Conservation (phyloP, 768 basidiomycete species). For the Trametopsis cervina region DNA sequence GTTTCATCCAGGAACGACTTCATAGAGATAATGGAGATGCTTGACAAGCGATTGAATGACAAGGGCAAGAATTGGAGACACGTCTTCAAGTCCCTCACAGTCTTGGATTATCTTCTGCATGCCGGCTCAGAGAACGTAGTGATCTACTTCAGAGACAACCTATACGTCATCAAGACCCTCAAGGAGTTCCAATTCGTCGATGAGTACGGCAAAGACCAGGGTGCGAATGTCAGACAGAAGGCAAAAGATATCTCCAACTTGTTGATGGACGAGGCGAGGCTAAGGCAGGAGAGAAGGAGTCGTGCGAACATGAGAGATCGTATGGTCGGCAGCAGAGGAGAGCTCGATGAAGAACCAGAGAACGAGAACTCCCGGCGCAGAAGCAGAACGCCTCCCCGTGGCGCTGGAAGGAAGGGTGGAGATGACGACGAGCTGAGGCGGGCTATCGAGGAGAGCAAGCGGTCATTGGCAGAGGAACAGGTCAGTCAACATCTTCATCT, state of each 20-base stretch:
- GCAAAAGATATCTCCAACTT: constrained; percentile 98
- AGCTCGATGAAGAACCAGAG: constrained; percentile 25
- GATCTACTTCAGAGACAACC: constrained; percentile 95
- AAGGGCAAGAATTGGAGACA: constrained; percentile 99
- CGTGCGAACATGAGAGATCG: constrained; percentile 92
- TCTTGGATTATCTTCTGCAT: constrained; percentile 93
- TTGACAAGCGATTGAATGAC: constrained; percentile 96
- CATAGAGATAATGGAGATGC: constrained; percentile 99
- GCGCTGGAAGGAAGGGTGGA: constrained; percentile 14
- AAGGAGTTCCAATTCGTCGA: constrained; percentile 98
- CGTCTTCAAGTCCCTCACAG: constrained; percentile 88
- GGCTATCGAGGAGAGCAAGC: constrained; percentile 90
- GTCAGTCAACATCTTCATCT: too few relatives aligned
- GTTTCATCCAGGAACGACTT: constrained; percentile 78
- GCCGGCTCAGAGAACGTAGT: constrained; percentile 98
- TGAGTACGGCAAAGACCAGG: constrained; percentile 94
- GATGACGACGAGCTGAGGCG: constrained; percentile 81
- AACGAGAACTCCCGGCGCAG: constrained; percentile 42
- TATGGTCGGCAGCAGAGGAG: constrained; percentile 63
- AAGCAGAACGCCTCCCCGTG: constrained; percentile 22
- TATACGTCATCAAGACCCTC: constrained; percentile 97
- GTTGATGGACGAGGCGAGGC: constrained; percentile 75
- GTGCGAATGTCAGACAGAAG: constrained; percentile 95
- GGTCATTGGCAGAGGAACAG: constrained; percentile 63
- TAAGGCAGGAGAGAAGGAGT: constrained; percentile 77